A percentile compares a stretch with the other conserved stretches of the same genome.
Conservation (phyloP, 1,139 yeast species). For the Yamadazyma membranifaciens region DNA sequence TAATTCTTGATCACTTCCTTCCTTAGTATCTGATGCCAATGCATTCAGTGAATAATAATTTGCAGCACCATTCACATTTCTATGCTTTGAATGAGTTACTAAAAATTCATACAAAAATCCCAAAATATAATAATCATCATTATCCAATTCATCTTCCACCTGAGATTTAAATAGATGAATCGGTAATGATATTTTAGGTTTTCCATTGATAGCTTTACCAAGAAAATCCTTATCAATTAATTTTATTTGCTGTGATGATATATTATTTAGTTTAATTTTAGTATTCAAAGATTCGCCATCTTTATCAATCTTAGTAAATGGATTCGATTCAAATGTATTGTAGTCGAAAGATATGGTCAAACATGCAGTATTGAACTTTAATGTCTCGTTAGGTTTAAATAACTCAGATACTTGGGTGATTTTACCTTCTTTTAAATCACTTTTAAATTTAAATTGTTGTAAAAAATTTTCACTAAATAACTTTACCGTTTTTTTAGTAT, state of each 20-base stretch:
- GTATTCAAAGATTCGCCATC: slow-evolving; percentile 22
- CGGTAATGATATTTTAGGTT: slow-evolving; percentile 19
- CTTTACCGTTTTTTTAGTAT: neutral
- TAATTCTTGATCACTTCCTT: neutral
- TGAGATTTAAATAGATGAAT: slow-evolving; percentile 26
- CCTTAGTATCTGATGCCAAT: slow-evolving; percentile 8
- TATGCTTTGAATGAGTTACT: slow-evolving; percentile 29
- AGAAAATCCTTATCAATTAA: slow-evolving; percentile 23
- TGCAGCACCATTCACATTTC: slow-evolving; percentile 34
- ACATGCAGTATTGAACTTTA: slow-evolving; percentile 21
- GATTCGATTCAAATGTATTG: slow-evolving; percentile 33
- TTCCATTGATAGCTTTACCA: slow-evolving; percentile 30
- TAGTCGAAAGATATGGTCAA: slow-evolving; percentile 36
- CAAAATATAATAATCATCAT: slow-evolving; percentile 33
- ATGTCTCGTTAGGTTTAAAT: neutral
- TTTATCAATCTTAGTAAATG: slow-evolving; percentile 19
- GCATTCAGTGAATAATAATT: slow-evolving; percentile 2
- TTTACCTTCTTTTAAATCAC: neutral
- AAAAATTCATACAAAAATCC: slow-evolving; percentile 32
- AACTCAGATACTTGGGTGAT: neutral
- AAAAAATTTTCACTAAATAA: neutral
- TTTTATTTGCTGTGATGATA: slow-evolving; percentile 13
- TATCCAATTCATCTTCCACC: slow-evolving; percentile 9
- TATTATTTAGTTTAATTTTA: slow-evolving; percentile 28
- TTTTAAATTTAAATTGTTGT: neutral